Evolutionary conservation across 257 asterid genomes (phyloP), one percentile per base, ranked within the genome.

Genomic region (Pogostemon cablin): DNA sequence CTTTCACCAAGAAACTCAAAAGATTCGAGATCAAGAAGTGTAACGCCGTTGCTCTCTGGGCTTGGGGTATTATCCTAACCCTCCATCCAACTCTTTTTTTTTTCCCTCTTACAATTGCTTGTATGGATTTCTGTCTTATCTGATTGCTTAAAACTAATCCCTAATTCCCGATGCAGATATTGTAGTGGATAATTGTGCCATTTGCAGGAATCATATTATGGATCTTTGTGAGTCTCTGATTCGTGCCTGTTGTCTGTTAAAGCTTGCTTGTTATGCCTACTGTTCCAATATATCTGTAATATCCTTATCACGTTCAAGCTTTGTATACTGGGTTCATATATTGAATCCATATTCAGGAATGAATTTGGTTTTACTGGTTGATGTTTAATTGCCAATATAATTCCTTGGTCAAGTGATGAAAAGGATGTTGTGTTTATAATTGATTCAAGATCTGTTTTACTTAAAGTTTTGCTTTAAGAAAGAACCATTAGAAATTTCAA

Each of bases 151-250:
- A 20, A 11, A 53, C 59, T 53, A 53, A 53, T 15, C 59, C 59
- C 37, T 80, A 81, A 71, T 49, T 78, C 11, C 42, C 73, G 79
- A 34, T 79, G 81, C 95, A 90, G 98, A 93, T 83, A 90, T 90
- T 48, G 97, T 90, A 71, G 98, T 90, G 58, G 97, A 93, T 76
- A 93, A 90, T 65, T 93, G 98, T 79, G 97, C 98, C 3, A 90
- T 93, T 72, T 93, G 98, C 78, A 82, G 97, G 83, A 93, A 93
- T 62, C 98, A 93, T 65, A 93, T 93, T 72, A 93, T 93, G 98
- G 98, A 93, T 86, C 95, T 90, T 10, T 93, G 98, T 93, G 78
- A 82, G 98, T 83, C 48, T 72, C 11, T 2, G 37, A 2, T 53
- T 17, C 11, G 1, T 17, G 17, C 17, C 20, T 17, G 0, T 53